A percentile compares a stretch with the other conserved stretches of the same genome.
phyloP scores from a whole-genome alignment of 2,329 filamentous ascomycete genomes.

The Epichloe gansuensis region DNA sequence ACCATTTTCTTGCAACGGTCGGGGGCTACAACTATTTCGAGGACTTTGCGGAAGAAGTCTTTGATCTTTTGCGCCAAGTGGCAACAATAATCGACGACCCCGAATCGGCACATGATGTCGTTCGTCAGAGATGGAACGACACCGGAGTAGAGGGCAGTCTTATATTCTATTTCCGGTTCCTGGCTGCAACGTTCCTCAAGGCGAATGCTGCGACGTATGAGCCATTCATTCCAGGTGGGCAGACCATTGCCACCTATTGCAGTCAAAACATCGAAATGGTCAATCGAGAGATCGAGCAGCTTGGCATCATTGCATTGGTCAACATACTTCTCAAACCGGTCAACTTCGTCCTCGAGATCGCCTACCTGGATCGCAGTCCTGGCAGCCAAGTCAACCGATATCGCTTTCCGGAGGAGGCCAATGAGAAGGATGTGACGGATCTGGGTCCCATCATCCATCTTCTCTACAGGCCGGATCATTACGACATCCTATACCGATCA shows the following conservation, averaged over 20 bases:
- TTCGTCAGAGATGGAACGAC: slow-evolving; percentile 65
- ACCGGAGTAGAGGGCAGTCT: slow-evolving; percentile 54
- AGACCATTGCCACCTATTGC: slow-evolving; percentile 55
- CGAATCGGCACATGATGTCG: slow-evolving; percentile 36
- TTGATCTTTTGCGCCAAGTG: slow-evolving; percentile 53
- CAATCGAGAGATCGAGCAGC: slow-evolving; percentile 76
- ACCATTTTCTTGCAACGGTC: slow-evolving; percentile 53
- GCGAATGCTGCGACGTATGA: slow-evolving; percentile 55
- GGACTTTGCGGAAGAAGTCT: slow-evolving; percentile 69
- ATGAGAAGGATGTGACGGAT: slow-evolving; percentile 27
- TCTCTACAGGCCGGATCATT: slow-evolving; percentile 67
- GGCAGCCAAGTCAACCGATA: slow-evolving; percentile 65
- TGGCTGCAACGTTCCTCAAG: slow-evolving; percentile 78
- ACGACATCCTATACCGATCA: slow-evolving; percentile 79
- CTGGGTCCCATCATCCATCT: slow-evolving; percentile 42
- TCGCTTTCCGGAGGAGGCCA: slow-evolving; percentile 45
- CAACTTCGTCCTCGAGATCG: slow-evolving; percentile 70
- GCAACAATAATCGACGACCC: slow-evolving; percentile 45
- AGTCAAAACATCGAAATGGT: slow-evolving; percentile 57
- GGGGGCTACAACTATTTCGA: slow-evolving; percentile 63
- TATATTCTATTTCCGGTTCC: slow-evolving; percentile 72
- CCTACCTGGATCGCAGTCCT: slow-evolving; percentile 78
- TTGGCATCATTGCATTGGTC: slow-evolving; percentile 67
- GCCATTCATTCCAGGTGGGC: slow-evolving; percentile 53
- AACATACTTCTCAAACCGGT: slow-evolving; percentile 69